Evolutionary conservation across 2,329 filamentous ascomycete species (phyloP).

Genomic region (Penicillium hesseltinei): DNA sequence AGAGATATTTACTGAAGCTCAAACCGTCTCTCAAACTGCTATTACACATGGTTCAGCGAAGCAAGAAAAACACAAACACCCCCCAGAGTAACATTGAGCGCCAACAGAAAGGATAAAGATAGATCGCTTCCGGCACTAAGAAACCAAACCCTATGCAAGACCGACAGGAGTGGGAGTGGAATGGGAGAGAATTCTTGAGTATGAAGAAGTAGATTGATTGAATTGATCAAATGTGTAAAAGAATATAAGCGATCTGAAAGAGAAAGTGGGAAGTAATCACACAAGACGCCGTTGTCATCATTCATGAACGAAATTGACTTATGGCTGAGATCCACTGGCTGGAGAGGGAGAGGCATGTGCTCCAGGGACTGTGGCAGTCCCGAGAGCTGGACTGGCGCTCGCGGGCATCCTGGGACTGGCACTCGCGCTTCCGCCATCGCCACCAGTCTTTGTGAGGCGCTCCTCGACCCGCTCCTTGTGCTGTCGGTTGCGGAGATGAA

Average conservation of each 20-base stretch:
- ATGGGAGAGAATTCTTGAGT: constrained; percentile 2
- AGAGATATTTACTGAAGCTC: not conserved
- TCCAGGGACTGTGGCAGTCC: not conserved
- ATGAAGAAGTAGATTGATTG: constrained; percentile 3
- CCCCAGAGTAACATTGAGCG: constrained; percentile 5
- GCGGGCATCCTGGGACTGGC: constrained; percentile 15
- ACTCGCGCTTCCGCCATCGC: constrained; percentile 13
- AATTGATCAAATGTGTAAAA: constrained; percentile 11
- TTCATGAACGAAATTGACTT: constrained; percentile 19
- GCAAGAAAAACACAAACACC: constrained; percentile 4
- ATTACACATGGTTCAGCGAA: constrained; percentile 6
- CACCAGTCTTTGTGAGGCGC: constrained; percentile 37
- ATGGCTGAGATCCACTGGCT: constrained; percentile 14
- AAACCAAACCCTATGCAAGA: constrained; percentile 20
- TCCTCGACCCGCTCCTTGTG: constrained; percentile 72
- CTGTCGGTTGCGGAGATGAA: constrained; percentile 80
- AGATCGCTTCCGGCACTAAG: constrained; percentile 16
- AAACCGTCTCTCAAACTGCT: not conserved
- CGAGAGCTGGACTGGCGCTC: constrained; percentile 19
- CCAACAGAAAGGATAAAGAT: constrained; percentile 7
- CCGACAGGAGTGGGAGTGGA: constrained; percentile 2
- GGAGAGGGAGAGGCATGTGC: constrained; percentile 12
- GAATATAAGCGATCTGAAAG: constrained; percentile 18
- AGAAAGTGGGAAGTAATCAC: constrained; percentile 9
- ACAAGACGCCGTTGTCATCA: constrained; percentile 19